Evolutionary conservation across 345 rosid genomes (phyloP), one percentile per base, ranked within the genome.

Genomic region (Corchorus olitorius): DNA sequence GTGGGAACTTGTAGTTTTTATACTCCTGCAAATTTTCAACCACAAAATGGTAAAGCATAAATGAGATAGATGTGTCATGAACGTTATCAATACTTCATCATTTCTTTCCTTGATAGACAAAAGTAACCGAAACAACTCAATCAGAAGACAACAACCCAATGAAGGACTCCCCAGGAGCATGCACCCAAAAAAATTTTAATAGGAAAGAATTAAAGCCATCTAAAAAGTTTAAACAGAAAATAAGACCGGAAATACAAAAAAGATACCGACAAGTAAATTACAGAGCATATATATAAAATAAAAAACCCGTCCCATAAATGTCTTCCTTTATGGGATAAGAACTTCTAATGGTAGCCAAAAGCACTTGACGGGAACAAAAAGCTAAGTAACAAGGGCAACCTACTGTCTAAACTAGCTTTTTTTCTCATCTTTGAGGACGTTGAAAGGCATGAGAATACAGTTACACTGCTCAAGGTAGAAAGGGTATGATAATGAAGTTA

Each of bases 1-100:
- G 75, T 50, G 99, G 99, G 46, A 93, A 82, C 0, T 50, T 65
- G 76, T 88, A 90, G 49, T 84, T 52, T 39, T n/a, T 12, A 73
- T 86, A 81, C 67, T 81, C 90, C 97, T 96, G 86, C 50, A 86
- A 41, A 49, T 70, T 46, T 49, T 10, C 27, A 74, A 49, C 35
- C 46, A 70, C 48, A 74, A 72, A 55, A 56, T 11, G 15, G 16
- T 13, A 22, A 67, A 33, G 5, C n/a, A 14, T 3, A 49, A 27
- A 49, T 27, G 58, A 49, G 72, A 48, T 68, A 19, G 19, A 3
- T 49, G 58, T 8, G 0, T 22, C 4, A 4, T 12, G 43, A 70
- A 70, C 34, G 16, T 37, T 53, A 70, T 53, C 13, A 16, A 49
- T 20, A 68, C 56, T 46, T 13, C 15, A 68, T 19, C 41, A 17